Percentiles rank a stretch among this genome's conserved stretches.
phyloP scores from a whole-genome alignment of 2,329 filamentous ascomycete species.

The Penicillium expansum region DNA sequence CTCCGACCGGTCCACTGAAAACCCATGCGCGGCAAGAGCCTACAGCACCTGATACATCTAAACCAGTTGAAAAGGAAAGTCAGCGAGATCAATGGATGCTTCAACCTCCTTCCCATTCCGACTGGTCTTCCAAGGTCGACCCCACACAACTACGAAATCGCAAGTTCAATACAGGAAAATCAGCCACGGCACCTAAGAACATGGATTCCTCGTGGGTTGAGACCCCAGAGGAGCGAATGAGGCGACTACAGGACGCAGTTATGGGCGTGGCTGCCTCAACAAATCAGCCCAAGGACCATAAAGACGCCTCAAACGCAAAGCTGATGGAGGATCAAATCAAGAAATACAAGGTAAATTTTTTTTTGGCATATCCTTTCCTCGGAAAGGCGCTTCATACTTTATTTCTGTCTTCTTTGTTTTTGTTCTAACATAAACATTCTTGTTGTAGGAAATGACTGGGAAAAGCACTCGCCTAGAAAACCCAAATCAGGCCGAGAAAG shows the following conservation, averaged over 20 bases:
- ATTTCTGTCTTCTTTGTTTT: background rate
- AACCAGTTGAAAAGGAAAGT: conserved; percentile 33
- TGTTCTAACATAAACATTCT: background rate
- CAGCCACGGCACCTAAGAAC: conserved; percentile 43
- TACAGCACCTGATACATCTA: conserved; percentile 2
- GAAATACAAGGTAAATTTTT: conserved; percentile 56
- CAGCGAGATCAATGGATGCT: conserved; percentile 86
- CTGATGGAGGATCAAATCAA: conserved; percentile 47
- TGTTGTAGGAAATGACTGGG: conserved; percentile 41
- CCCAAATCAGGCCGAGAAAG: conserved; percentile 58
- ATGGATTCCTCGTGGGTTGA: conserved; percentile 76
- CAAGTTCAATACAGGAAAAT: conserved; percentile 74
- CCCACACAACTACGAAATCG: conserved; percentile 79
- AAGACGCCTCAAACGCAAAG: background rate
- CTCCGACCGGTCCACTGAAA: conserved; percentile 20
- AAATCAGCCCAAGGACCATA: conserved; percentile 10
- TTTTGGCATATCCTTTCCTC: background rate
- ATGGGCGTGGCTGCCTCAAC: conserved; percentile 60
- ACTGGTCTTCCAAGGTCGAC: conserved; percentile 63
- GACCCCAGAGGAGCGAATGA: conserved; percentile 82
- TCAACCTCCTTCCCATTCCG: conserved; percentile 59
- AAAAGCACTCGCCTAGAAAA: conserved; percentile 45
- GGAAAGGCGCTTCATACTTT: background rate
- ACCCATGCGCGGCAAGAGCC: background rate
- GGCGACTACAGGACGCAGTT: conserved; percentile 75